phyloP scores from a whole-genome alignment of 306 rosid species.

The Rubus parviflorus region DNA sequence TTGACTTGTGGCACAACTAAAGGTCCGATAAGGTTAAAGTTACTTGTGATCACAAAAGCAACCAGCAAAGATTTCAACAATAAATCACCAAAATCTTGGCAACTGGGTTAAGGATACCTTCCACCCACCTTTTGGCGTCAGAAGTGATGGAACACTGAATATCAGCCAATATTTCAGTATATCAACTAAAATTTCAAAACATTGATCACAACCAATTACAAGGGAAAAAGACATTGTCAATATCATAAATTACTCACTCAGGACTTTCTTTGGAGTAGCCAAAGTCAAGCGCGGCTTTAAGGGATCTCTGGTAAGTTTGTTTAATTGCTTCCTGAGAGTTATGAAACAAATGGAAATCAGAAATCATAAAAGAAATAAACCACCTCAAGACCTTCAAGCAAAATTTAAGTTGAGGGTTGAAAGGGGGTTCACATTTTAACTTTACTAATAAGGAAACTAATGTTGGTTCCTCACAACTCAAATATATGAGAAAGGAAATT shows the following conservation, averaged over 20 bases:
- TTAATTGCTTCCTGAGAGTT: slow-evolving; percentile 82
- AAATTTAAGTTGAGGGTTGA: background rate
- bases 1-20: background rate
- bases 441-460: background rate
- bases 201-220: background rate
- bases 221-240: background rate
- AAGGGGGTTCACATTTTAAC: background rate
- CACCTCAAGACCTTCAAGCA: background rate
- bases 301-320: slow-evolving; percentile 89
- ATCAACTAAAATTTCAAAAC: background rate
- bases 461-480: slow-evolving; percentile 1
- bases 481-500: slow-evolving; percentile 10
- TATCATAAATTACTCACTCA: slow-evolving; percentile 58
- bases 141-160: background rate
- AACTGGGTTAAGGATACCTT: background rate
- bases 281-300: slow-evolving; percentile 75
- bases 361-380: background rate
- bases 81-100: background rate
- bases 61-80: background rate
- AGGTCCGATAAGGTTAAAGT: no score
- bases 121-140: background rate
- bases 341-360: slow-evolving; percentile 20
- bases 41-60: no score
- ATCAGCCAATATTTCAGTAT: background rate
- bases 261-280: slow-evolving; percentile 93